A percentile compares a stretch with the other conserved stretches of the same genome.
These are phyloP conservation scores for Nothopassalora personata DNA, from an alignment of 2,329 filamentous ascomycete genomes.

Conservation along the genomic window DNA sequence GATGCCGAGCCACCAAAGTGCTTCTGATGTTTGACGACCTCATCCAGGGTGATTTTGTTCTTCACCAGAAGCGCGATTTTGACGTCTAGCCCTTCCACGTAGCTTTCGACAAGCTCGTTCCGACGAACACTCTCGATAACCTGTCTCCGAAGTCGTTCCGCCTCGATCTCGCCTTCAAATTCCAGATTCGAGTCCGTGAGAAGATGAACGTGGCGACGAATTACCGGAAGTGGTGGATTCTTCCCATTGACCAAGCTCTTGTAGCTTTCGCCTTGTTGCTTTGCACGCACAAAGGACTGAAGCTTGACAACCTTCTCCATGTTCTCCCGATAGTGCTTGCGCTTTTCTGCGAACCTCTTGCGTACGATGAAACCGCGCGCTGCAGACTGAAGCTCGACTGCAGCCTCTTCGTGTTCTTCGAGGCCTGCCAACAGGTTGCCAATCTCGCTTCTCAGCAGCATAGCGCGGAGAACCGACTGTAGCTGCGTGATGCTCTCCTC, in stretches of 20 bases:
- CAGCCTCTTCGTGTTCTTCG: conserved; percentile 73
- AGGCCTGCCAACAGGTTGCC: conserved; percentile 70
- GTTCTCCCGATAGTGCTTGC: conserved; percentile 84
- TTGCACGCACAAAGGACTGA: conserved; percentile 90
- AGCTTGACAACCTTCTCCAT: conserved; percentile 99
- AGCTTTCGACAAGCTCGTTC: conserved; percentile 95
- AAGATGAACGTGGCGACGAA: conserved; percentile 96
- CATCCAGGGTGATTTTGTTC: conserved; percentile 98
- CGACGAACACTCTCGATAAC: conserved; percentile 96
- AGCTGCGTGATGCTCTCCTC: conserved; percentile 62
- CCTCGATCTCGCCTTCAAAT: conserved; percentile 97
- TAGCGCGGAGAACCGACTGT: conserved; percentile 71
- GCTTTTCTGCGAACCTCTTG: conserved; percentile 73
- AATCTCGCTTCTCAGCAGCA: conserved; percentile 69
- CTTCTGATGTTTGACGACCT: conserved; percentile 93
- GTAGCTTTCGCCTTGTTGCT: conserved; percentile 95
- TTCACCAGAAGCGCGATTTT: conserved; percentile 97
- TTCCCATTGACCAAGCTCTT: conserved; percentile 94
- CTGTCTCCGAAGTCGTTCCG: conserved; percentile 88
- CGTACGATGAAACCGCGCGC: conserved; percentile 71
- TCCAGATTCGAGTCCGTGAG: conserved; percentile 98
- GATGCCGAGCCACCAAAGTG: conserved; percentile 70
- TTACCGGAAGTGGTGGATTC: conserved; percentile 91
- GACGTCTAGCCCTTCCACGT: conserved; percentile 96
- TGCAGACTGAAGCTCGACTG: conserved; percentile 69